These are phyloP conservation scores for Cubamyces sp. DNA, from an alignment of 768 basidiomycete genomes.

Conservation along the genomic window DNA sequence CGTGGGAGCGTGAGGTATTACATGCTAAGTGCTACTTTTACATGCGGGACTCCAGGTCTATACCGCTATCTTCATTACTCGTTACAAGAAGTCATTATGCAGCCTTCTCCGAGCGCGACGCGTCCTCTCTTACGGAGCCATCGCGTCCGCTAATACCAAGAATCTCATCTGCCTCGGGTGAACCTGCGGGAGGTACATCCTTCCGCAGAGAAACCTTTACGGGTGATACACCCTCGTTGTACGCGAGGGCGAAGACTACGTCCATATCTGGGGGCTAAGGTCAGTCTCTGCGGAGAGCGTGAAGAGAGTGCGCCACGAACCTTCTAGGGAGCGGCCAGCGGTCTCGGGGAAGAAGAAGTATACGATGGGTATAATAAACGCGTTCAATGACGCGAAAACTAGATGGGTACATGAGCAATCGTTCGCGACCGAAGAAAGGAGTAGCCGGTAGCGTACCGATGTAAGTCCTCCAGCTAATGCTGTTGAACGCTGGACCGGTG, in stretches of 20 bases:
- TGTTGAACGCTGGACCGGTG: conserved; percentile 60
- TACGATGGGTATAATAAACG: conserved; percentile 57
- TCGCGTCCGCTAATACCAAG: conserved; percentile 31
- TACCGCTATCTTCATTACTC: neutral
- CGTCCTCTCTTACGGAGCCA: neutral
- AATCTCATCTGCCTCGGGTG: conserved; percentile 41
- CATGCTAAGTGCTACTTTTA: conserved; percentile 8
- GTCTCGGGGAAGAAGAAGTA: conserved; percentile 69
- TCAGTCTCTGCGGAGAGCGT: neutral
- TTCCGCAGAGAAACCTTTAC: conserved; percentile 40
- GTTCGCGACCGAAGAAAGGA: neutral
- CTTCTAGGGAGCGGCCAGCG: conserved; percentile 60
- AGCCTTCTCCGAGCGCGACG: neutral
- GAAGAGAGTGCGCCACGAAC: conserved; percentile 27
- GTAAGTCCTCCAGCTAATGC: conserved; percentile 63
- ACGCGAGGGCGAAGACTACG: conserved; percentile 40
- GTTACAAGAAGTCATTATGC: neutral
- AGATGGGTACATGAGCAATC: neutral
- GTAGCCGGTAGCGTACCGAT: conserved; percentile 44
- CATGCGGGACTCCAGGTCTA: conserved; percentile 15
- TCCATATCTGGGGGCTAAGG: conserved; percentile 34
- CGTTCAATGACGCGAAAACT: conserved; percentile 62
- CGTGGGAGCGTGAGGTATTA: conserved; percentile 1
- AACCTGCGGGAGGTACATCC: conserved; percentile 38
- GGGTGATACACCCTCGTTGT: conserved; percentile 39